A percentile compares a stretch with the other conserved stretches of the same genome.
phyloP scores from a whole-genome alignment of 495 filamentous ascomycete genomes.

The Lophium mytilinum region DNA sequence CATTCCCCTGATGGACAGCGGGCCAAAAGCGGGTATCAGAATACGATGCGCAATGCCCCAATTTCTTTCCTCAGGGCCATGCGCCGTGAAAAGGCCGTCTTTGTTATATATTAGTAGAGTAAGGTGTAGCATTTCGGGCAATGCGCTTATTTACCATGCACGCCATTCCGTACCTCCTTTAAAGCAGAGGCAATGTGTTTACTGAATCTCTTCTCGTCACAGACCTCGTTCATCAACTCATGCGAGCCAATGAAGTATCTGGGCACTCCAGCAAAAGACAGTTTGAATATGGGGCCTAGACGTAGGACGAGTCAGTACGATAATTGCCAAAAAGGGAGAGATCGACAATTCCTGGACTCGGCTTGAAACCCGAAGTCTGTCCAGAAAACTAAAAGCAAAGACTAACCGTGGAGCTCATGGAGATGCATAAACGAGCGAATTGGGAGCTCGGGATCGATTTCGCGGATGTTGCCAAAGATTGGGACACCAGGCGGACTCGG shows the following conservation, averaged over 20 bases:
- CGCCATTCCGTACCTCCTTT: conserved; percentile 11
- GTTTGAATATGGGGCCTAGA: conserved; percentile 7
- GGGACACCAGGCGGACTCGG: conserved; percentile 14
- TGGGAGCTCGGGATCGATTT: conserved; percentile 9
- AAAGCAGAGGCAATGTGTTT: conserved; percentile 2
- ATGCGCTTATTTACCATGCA: conserved; percentile 2
- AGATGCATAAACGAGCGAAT: conserved; percentile 3
- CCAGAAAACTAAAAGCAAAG: background rate
- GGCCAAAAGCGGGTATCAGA: conserved; percentile 9
- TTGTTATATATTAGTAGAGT: background rate
- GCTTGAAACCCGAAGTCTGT: background rate
- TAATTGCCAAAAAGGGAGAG: too few species aligned
- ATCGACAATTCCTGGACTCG: background rate
- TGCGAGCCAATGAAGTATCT: conserved; percentile 10
- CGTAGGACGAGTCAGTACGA: background rate
- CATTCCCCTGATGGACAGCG: conserved; percentile 10
- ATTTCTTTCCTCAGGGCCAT: conserved; percentile 11
- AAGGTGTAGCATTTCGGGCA: background rate
- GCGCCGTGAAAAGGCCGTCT: conserved; percentile 11
- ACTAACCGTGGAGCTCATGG: conserved; percentile 7
- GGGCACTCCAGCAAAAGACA: background rate
- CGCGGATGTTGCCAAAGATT: conserved; percentile 5
- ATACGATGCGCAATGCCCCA: conserved; percentile 19
- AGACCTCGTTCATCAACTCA: conserved; percentile 10
- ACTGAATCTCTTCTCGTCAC: conserved; percentile 8